Conservation (phyloP, 2,329 filamentous ascomycete species). For the Ceratocystis cacaofunesta region DNA sequence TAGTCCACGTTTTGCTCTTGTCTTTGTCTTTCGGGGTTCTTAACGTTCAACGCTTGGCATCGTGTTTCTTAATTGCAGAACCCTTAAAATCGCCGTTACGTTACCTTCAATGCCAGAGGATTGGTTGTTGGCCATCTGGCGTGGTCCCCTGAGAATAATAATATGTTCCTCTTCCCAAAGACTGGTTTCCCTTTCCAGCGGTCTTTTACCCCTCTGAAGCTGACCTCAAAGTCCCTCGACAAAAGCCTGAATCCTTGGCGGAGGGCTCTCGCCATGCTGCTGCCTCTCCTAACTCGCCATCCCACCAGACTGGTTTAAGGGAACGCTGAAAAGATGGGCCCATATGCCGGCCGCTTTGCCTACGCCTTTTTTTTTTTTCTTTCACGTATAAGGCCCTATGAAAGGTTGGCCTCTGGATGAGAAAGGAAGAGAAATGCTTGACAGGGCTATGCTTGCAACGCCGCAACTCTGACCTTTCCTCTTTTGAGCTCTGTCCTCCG, state of each 20-base stretch:
- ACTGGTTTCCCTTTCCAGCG: not conserved
- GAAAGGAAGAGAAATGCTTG: not conserved
- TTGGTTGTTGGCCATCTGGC: not conserved
- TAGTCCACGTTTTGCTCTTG: not conserved
- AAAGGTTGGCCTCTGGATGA: too few relatives aligned
- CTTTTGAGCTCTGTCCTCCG: not conserved
- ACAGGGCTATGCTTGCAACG: conserved; percentile 1
- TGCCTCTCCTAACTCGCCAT: not conserved
- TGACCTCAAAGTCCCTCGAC: not conserved
- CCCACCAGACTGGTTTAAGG: conserved; percentile 2
- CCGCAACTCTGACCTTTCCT: not conserved
- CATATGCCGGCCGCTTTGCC: not conserved
- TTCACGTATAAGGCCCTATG: not conserved
- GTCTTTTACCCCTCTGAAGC: not conserved
- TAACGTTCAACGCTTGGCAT: not conserved
- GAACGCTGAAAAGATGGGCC: not conserved
- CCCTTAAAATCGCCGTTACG: not conserved
- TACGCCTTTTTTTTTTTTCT: not conserved
- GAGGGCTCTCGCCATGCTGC: not conserved
- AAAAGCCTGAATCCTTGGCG: not conserved
- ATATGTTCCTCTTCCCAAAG: not conserved
- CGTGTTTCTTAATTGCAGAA: not conserved
- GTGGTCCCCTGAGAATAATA: not conserved
- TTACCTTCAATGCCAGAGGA: not conserved
- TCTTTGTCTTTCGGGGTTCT: not conserved